Percentiles rank a stretch among this genome's conserved stretches.
phyloP scores from a whole-genome alignment of 345 rosid species.

The Lepidium didymum region DNA sequence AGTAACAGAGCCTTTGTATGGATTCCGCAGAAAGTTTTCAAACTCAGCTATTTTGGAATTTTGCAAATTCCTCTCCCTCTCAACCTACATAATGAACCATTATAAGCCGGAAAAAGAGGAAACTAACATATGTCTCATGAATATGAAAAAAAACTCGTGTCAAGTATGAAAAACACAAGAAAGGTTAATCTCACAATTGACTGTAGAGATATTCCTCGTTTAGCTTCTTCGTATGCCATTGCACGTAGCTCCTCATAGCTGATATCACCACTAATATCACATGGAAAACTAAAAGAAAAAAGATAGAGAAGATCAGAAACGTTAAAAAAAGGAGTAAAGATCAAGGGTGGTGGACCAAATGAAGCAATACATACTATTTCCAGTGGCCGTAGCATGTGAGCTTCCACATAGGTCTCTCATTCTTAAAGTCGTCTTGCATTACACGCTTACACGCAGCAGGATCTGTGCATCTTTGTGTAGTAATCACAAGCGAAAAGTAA shows the following conservation, averaged over 20 bases:
- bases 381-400: slow-evolving; percentile 84
- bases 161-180: neutral
- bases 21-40: slow-evolving; percentile 50
- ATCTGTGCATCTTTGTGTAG: slow-evolving; percentile 52
- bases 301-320: neutral
- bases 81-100: slow-evolving; percentile 44
- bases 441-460: slow-evolving; percentile 61
- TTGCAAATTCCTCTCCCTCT: slow-evolving; percentile 62
- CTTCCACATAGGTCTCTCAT: slow-evolving; percentile 85
- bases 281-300: slow-evolving; percentile 45
- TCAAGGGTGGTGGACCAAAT: slow-evolving; percentile 1
- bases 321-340: neutral
- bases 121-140: neutral
- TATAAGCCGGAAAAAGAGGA: neutral
- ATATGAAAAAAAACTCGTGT: neutral
- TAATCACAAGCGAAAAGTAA: neutral
- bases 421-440: slow-evolving; percentile 66
- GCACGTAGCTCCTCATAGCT: slow-evolving; percentile 82
- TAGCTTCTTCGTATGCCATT: slow-evolving; percentile 73
- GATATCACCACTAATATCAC: slow-evolving; percentile 68
- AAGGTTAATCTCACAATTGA: slow-evolving; percentile 58
- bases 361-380: slow-evolving; percentile 45
- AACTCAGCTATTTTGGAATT: slow-evolving; percentile 59
- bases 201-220: slow-evolving; percentile 61
- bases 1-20: slow-evolving; percentile 38